Evolutionary conservation across 2,329 filamentous ascomycete genomes (phyloP).

Genomic region (Diaporthe citriasiana): DNA sequence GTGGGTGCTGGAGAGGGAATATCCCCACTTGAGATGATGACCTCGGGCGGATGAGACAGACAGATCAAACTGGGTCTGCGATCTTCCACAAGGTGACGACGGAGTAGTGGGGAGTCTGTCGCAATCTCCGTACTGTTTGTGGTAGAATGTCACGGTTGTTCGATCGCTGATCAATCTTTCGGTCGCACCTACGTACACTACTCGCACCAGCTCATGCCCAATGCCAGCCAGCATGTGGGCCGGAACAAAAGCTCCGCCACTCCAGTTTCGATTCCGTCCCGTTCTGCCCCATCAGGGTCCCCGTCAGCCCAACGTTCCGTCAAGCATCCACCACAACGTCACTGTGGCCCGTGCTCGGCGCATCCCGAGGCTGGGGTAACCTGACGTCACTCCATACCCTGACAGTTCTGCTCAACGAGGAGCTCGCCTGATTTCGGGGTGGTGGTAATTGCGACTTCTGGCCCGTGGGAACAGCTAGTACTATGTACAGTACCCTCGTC

Average conservation of each 20-base stretch:
- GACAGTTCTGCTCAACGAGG: too few species aligned
- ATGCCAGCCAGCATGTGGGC: background rate
- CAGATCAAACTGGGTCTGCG: background rate
- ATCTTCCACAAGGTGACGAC: background rate
- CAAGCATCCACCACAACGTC: slow-evolving; percentile 9
- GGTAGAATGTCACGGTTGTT: background rate
- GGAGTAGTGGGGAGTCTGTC: background rate
- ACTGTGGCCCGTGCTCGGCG: slow-evolving; percentile 19
- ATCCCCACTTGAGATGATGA: background rate
- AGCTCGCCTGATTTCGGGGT: background rate
- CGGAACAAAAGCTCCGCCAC: slow-evolving; percentile 34
- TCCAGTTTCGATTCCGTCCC: background rate
- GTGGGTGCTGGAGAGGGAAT: background rate
- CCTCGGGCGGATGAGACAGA: background rate
- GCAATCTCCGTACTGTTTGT: background rate
- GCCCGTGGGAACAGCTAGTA: background rate
- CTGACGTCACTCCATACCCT: slow-evolving; percentile 13
- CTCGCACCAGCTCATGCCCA: too few species aligned
- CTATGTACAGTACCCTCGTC: background rate
- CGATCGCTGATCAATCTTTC: background rate
- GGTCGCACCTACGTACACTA: too few species aligned
- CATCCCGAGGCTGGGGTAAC: slow-evolving; percentile 15
- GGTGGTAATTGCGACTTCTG: background rate
- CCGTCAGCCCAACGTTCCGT: background rate
- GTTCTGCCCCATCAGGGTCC: background rate